Percentiles rank a stretch among this genome's conserved stretches.
Conservation (phyloP, 768 basidiomycete species). For the Panaeolus papilionaceus region DNA sequence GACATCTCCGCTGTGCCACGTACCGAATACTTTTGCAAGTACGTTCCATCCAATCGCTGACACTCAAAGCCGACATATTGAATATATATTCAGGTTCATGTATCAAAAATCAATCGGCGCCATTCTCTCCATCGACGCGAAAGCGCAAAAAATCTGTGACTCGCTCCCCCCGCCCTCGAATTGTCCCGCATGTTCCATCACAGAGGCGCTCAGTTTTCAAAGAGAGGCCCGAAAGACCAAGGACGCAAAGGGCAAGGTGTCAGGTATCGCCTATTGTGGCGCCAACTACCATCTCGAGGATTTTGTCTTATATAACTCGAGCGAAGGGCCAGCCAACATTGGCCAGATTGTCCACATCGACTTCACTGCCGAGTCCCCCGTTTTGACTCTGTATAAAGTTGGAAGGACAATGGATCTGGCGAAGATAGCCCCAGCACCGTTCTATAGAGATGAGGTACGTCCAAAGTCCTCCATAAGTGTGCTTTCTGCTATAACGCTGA, state of each 20-base stretch:
- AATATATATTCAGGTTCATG: conserved; percentile 45
- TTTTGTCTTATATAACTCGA: conserved; percentile 57
- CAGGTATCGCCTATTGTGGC: conserved; percentile 54
- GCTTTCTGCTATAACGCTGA: neutral
- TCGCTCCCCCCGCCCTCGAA: conserved; percentile 49
- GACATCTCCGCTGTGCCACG: conserved; percentile 32
- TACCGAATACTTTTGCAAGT: conserved; percentile 67
- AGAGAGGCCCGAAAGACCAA: conserved; percentile 36
- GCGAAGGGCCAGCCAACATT: conserved; percentile 59
- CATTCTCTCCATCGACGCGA: conserved; percentile 48
- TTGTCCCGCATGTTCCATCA: conserved; percentile 55
- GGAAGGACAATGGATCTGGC: conserved; percentile 54
- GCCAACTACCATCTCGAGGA: conserved; percentile 65
- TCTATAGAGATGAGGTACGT: conserved; percentile 64
- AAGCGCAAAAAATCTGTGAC: conserved; percentile 32
- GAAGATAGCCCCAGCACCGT: conserved; percentile 41
- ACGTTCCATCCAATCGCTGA: conserved; percentile 16
- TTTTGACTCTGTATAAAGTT: conserved; percentile 46
- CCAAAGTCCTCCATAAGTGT: neutral
- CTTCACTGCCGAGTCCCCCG: conserved; percentile 23
- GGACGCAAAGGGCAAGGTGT: conserved; percentile 30
- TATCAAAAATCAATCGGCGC: conserved; percentile 53
- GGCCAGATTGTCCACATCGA: conserved; percentile 53
- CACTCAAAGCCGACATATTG: neutral
- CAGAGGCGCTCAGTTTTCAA: conserved; percentile 39